Evolutionary conservation across 306 rosid species (phyloP), one percentile per base, ranked within the genome.

Genomic region (Medicago ruthenica): DNA sequence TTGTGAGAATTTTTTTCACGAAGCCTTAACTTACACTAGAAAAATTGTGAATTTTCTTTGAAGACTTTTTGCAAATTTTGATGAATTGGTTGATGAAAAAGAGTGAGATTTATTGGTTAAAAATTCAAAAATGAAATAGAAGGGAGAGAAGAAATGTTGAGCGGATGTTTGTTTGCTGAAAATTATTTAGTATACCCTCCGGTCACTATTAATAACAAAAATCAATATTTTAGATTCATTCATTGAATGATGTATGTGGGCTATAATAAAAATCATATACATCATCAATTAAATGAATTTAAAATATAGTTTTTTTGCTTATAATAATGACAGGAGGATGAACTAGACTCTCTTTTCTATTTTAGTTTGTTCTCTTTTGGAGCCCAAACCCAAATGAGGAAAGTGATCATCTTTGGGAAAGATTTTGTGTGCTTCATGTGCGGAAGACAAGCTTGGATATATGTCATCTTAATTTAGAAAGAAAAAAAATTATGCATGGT

Each of bases 321-420:
- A n/a, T n/a, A n/a, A n/a, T n/a, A n/a, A n/a, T n/a, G n/a, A n/a
- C n/a, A n/a, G n/a, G n/a, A n/a, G n/a, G n/a, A n/a, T n/a, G n/a
- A n/a, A n/a, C n/a, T n/a, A n/a, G n/a, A n/a, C n/a, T n/a, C 12
- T 36, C 4, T 36, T 6, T 67, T 42, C 44, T 6, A 18, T 20
- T 20, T 42, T 44, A 66, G 13, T 21, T 67, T 42, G 54, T 42
- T 80, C 74, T 70, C 36, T 77, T 73, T 77, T 82, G 66, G 76
- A 17, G 61, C 64, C 57, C 27, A 64, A 85, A 65, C 77, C 88
- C 90, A 88, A 86, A 89, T 85, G 90, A 73, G 94, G 95, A 87
- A 93, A 93, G 92, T 85, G 78, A 80, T 62, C 20, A 70, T 82
- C 84, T 81, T 76, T 57, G 75, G 76, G 86, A 81, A 73, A n/a